These are phyloP conservation scores for Pythium rhizo-oryzae DNA, from an alignment of 352 stramenopile genomes.

Conservation along the genomic window DNA sequence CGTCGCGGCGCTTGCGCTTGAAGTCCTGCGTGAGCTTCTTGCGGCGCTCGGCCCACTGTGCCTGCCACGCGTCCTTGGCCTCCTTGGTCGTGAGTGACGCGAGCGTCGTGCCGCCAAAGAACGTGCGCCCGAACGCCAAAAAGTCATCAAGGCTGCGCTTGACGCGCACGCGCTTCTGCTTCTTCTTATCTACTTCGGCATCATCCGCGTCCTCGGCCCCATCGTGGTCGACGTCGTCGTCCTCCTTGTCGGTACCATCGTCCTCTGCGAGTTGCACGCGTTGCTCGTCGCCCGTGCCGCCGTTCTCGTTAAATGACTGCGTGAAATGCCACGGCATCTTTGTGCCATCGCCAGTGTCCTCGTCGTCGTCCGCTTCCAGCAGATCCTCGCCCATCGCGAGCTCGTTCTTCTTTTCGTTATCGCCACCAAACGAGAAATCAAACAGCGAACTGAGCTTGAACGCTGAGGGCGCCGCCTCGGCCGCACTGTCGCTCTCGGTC, in stretches of 20 bases:
- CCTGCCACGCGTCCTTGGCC: constrained; percentile 22
- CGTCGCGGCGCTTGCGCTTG: constrained; percentile 78
- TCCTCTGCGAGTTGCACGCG: constrained; percentile 19
- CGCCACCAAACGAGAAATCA: constrained; percentile 53
- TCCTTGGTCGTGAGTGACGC: constrained; percentile 26
- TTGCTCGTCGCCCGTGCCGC: constrained; percentile 45
- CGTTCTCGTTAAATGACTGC: constrained; percentile 38
- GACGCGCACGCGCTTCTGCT: constrained; percentile 41
- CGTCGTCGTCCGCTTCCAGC: constrained; percentile 38
- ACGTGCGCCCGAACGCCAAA: constrained; percentile 60
- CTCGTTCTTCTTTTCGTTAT: constrained; percentile 37
- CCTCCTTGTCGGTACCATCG: constrained; percentile 35
- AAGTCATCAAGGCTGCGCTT: constrained; percentile 55
- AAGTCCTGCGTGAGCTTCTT: constrained; percentile 83
- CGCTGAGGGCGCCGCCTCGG: constrained; percentile 26
- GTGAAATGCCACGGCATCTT: constrained; percentile 45
- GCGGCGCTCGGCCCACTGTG: constrained; percentile 54
- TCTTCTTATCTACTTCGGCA: constrained; percentile 12
- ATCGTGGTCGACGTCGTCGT: constrained; percentile 13
- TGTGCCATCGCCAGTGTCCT: neutral
- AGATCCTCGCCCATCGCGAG: constrained; percentile 54
- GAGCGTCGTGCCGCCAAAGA: constrained; percentile 31
- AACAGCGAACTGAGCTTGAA: constrained; percentile 84
- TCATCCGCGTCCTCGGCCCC: constrained; percentile 24
- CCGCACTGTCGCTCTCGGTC: constrained; percentile 1